Percentiles rank a stretch among this genome's conserved stretches.
These are phyloP conservation scores for Irpex lacteus DNA, from an alignment of 1,284 basidiomycete genomes.

Conservation along the genomic window DNA sequence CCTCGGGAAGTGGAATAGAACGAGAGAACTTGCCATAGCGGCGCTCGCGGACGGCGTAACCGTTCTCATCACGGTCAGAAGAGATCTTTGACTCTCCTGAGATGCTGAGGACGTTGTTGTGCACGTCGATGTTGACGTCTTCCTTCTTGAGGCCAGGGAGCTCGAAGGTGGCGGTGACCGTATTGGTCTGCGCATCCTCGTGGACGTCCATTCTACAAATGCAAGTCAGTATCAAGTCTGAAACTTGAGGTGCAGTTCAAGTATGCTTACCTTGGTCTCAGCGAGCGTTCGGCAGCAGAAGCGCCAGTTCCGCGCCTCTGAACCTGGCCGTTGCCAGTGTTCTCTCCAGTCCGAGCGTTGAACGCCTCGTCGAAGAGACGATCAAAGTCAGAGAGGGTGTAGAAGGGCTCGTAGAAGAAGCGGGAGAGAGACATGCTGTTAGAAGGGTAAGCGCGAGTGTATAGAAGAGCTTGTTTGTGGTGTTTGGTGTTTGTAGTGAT, in stretches of 20 bases:
- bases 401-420: conserved; percentile 47
- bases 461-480: neutral
- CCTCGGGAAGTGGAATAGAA: conserved; percentile 41
- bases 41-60: conserved; percentile 49
- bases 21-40: conserved; percentile 46
- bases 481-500: neutral
- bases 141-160: conserved; percentile 43
- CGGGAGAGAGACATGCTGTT: conserved; percentile 23
- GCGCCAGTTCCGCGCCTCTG: conserved; percentile 9
- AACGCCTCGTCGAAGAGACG: conserved; percentile 48
- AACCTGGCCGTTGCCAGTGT: conserved; percentile 10
- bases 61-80: conserved; percentile 36
- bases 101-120: conserved; percentile 41
- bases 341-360: conserved; percentile 22
- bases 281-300: conserved; percentile 2
- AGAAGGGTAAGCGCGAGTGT: neutral
- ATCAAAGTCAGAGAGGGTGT: conserved; percentile 40
- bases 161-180: conserved; percentile 44
- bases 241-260: neutral
- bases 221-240: neutral
- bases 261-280: conserved; percentile 26
- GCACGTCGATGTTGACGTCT: conserved; percentile 39
- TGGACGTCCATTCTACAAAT: conserved; percentile 43
- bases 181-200: conserved; percentile 37
- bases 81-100: conserved; percentile 40